These are phyloP conservation scores for Naganishia vaughanmartiniae DNA, from an alignment of 768 basidiomycete genomes.

Conservation along the genomic window DNA sequence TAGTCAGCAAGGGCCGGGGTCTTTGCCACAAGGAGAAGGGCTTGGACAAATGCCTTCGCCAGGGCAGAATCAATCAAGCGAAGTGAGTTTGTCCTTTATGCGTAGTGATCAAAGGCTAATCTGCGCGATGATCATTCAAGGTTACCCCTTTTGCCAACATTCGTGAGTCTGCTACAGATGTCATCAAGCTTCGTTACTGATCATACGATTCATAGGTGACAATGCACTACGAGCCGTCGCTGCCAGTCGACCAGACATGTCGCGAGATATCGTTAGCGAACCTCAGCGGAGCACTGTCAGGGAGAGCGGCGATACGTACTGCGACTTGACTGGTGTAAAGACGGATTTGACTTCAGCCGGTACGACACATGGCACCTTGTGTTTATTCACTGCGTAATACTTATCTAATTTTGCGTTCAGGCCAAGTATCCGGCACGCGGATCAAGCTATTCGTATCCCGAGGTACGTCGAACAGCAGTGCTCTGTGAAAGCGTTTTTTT, in stretches of 20 bases:
- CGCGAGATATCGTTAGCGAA: conserved; percentile 47
- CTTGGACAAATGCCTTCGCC: background rate
- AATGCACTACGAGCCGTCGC: conserved; percentile 43
- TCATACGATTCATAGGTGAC: conserved; percentile 30
- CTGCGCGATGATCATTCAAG: background rate
- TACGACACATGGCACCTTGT: background rate
- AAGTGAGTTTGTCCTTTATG: background rate
- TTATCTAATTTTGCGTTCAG: background rate
- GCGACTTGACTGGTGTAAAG: conserved; percentile 46
- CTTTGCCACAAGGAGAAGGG: background rate
- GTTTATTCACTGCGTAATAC: background rate
- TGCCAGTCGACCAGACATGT: conserved; percentile 52
- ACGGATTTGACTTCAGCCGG: conserved; percentile 38
- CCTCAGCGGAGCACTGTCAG: conserved; percentile 50
- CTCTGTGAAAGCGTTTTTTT: background rate
- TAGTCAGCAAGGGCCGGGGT: background rate
- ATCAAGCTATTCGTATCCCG: conserved; percentile 39
- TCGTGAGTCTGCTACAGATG: conserved; percentile 31
- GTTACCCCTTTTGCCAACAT: conserved; percentile 36
- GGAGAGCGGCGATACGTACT: conserved; percentile 51
- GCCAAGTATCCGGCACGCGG: conserved; percentile 27
- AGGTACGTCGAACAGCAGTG: conserved; percentile 29
- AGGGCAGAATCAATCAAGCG: background rate
- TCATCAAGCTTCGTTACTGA: background rate
- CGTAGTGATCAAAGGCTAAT: background rate